phyloP scores from a whole-genome alignment of 306 rosid genomes.

The Cicer judaicum region DNA sequence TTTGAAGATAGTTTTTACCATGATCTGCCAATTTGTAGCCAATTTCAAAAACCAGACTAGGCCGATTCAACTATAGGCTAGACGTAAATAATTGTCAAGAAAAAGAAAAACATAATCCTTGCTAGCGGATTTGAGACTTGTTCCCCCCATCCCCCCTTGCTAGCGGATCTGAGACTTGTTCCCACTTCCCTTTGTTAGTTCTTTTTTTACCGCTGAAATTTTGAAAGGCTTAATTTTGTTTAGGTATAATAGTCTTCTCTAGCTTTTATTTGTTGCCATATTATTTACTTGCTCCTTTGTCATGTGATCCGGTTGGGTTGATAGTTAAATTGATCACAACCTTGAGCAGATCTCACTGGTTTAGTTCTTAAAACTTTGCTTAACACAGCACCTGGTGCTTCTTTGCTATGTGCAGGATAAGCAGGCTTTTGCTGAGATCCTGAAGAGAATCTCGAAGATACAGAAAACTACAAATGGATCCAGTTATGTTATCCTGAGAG shows the following conservation, averaged over 20 bases:
- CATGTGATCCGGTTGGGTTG: neutral
- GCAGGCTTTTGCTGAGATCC: conserved; percentile 83
- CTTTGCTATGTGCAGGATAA: conserved; percentile 71
- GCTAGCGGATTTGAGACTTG: too few species aligned
- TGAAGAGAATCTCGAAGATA: conserved; percentile 87
- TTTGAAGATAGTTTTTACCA: neutral
- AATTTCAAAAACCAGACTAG: neutral
- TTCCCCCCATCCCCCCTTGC: conserved; percentile 5
- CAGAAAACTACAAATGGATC: conserved; percentile 72
- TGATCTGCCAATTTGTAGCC: conserved; percentile 35
- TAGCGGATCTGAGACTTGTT: conserved; percentile 5
- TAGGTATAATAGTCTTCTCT: conserved; percentile 1
- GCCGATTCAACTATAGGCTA: neutral
- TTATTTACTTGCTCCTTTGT: conserved; percentile 28
- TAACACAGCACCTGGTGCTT: conserved; percentile 9
- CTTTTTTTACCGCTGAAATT: neutral
- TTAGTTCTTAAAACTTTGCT: conserved; percentile 32
- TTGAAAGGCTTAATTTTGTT: neutral
- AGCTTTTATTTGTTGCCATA: neutral
- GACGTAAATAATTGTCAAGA: neutral
- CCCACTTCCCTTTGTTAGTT: conserved; percentile 4
- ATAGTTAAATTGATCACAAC: conserved; percentile 19
- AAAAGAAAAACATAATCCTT: neutral
- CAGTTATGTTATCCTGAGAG: conserved; percentile 77
- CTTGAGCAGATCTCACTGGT: conserved; percentile 1